Evolutionary conservation across 306 rosid species (phyloP), one percentile per base, ranked within the genome.

Genomic region (Quillaja saponaria): DNA sequence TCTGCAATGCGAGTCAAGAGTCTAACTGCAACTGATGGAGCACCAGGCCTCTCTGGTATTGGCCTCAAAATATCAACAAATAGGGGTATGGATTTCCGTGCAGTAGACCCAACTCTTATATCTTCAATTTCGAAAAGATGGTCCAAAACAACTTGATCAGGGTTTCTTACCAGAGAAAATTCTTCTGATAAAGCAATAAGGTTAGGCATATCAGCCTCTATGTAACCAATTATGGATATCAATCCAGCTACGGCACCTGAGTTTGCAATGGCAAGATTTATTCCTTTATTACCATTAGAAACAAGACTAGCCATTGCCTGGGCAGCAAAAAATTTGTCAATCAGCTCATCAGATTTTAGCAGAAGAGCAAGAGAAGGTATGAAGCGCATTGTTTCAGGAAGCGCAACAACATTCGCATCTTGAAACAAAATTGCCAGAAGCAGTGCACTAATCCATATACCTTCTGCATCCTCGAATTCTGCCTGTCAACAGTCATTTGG

Each of bases 301-400:
- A 84, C 94, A 71, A 92, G 98, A 84, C 95, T 86, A 60, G 96
- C 95, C 88, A 86, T 71, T 45, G 96, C 81, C 81, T 92, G 96
- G 61, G 96, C 96, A 76, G 96, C 95, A 83, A 86, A 86, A 84
- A 77, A 88, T 79, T 82, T 86, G 67, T 88, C 87, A 62, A 78
- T 80, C 69, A 86, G 62, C 81, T 88, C 96, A 49, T 86, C 98
- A 10, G 98, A 92, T 83, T 83, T 83, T 62, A 83, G 81, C 69
- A 88, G 71, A 78, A 79, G 76, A 77, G 89, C 79, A 58, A 92
- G 87, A 61, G 87, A 86, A 79, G 95, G 87, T 73, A 88, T 84
- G 70, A 84, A 79, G 55, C 56, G 71, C 90, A 88, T 78, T 60
- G 94, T 84, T 50, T 79, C 82, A 39, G 87, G 80, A 42, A 85